phyloP scores from a whole-genome alignment of 768 basidiomycete genomes.

The Sporobolomyces roseus region DNA sequence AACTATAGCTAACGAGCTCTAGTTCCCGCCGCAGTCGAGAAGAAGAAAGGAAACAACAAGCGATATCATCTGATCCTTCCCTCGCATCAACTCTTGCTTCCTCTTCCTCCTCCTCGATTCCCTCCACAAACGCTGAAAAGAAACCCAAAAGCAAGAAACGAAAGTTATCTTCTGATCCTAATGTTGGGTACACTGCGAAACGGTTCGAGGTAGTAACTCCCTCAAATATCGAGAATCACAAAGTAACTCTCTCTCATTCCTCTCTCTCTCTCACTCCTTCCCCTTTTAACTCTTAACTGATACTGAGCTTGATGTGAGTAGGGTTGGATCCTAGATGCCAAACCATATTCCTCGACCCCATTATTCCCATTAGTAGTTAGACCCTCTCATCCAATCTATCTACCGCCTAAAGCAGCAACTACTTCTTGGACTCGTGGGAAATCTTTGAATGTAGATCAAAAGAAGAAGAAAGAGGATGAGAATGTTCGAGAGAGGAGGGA shows the following conservation, averaged over 20 bases:
- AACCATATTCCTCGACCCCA: constrained; percentile 6
- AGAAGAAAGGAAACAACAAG: background rate
- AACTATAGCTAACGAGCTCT: background rate
- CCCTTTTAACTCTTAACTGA: no score
- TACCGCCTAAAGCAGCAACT: constrained; percentile 18
- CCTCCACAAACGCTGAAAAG: background rate
- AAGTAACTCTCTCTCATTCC: constrained; percentile 4
- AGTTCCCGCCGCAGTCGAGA: no score
- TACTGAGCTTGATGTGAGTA: background rate
- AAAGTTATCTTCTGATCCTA: constrained; percentile 21
- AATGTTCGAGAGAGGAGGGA: background rate
- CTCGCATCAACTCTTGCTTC: no score
- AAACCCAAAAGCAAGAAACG: constrained; percentile 35
- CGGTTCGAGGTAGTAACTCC: constrained; percentile 39
- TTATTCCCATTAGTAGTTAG: constrained; percentile 37
- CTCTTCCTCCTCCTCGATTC: background rate
- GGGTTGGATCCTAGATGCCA: constrained; percentile 40
- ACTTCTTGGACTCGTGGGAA: constrained; percentile 35
- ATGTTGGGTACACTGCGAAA: constrained; percentile 6
- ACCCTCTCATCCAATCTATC: constrained; percentile 30
- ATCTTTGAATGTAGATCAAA: background rate
- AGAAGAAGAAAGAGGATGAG: constrained; percentile 11
- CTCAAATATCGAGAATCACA: constrained; percentile 30
- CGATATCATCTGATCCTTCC: background rate
- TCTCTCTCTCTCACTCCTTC: background rate